These are phyloP conservation scores for Epichloe sibirici DNA, from an alignment of 2,329 filamentous ascomycete genomes.

Conservation along the genomic window DNA sequence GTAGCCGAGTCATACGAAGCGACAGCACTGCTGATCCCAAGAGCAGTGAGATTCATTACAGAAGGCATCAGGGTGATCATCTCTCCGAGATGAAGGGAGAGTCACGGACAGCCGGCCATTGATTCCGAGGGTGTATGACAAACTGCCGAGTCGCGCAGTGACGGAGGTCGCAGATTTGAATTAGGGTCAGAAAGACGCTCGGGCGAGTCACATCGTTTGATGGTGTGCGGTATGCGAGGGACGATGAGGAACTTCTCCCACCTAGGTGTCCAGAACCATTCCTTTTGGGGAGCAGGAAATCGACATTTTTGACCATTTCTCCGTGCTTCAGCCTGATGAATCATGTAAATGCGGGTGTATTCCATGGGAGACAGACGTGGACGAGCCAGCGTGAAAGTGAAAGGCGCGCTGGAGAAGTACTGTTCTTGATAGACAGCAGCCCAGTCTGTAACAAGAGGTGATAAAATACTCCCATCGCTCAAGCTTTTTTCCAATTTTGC, in stretches of 20 bases:
- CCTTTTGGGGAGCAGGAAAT: slow-evolving; percentile 17
- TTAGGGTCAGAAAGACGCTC: too few species aligned
- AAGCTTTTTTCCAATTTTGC: background rate
- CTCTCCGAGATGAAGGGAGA: slow-evolving; percentile 20
- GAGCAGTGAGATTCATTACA: slow-evolving; percentile 12
- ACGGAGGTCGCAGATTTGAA: background rate
- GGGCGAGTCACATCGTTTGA: slow-evolving; percentile 11
- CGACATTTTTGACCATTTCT: slow-evolving; percentile 14
- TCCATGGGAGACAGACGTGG: slow-evolving; percentile 29
- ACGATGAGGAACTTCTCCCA: slow-evolving; percentile 27
- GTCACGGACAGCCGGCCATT: slow-evolving; percentile 13
- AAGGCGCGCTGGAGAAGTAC: background rate
- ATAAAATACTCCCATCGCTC: background rate
- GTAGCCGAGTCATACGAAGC: background rate
- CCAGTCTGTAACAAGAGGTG: background rate
- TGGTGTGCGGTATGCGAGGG: slow-evolving; percentile 18
- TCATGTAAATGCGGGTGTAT: slow-evolving; percentile 22
- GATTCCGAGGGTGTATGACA: background rate
- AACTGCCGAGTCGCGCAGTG: slow-evolving; percentile 7
- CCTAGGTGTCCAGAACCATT: slow-evolving; percentile 22
- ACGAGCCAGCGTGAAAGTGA: background rate
- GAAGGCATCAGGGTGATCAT: slow-evolving; percentile 14
- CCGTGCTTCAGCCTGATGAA: slow-evolving; percentile 20
- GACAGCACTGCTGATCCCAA: background rate
- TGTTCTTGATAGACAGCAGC: background rate